Base-by-base conservation (phyloP, 2,329 filamentous ascomycete genomes). In the Clonostachys chloroleuca region DNA sequence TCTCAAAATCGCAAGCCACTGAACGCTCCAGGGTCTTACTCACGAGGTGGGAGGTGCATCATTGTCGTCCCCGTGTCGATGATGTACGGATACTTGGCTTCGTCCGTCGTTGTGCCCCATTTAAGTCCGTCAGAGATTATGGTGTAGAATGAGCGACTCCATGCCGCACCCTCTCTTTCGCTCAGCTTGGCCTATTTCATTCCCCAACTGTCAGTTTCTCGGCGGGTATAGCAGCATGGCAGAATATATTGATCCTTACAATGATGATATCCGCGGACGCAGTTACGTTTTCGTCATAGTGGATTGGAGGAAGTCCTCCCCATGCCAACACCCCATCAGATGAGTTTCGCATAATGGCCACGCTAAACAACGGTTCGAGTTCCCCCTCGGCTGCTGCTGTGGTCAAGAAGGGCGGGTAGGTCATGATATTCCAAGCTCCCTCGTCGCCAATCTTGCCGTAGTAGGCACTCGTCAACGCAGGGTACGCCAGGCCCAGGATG, bases 61-160 rank as follows among this genome's bases (percentile, higher is more conserved):
- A 77, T 65, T 0, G 75, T 74, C 2, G 76, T 78, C 34, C 73
- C 74, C 14, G 71, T 77, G 58, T 80, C 76, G 44, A 79, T 62
- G 45, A 80, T 74, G 54, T 71, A 76, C 5, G 73, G 73, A 46
- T 70, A 72, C 54, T 68, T 73, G 34, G 61, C 67, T 16, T 55
- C 61, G 49, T 73, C 68, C 3, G 61, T 68, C 5, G 63, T 69
- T 39, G 64, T 60, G 20, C 66, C 74, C 56, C 66, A 77, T 50
- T 60, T 59, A 49, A 77, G 63, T 4, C 74, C 75, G 47, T 76
- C 73, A 1, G 72, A 71, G 43, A 78, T 61, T 47, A 79, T 69
- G 16, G 76, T 78, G 54, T 80, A 80, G 56, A 75, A 79, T 3
- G 75, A 77, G 49, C 73, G 72, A 49, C 68, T 59, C 59, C 62